Evolutionary conservation across 2,329 filamentous ascomycete genomes (phyloP).

Genomic region (Colletotrichum costaricense): DNA sequence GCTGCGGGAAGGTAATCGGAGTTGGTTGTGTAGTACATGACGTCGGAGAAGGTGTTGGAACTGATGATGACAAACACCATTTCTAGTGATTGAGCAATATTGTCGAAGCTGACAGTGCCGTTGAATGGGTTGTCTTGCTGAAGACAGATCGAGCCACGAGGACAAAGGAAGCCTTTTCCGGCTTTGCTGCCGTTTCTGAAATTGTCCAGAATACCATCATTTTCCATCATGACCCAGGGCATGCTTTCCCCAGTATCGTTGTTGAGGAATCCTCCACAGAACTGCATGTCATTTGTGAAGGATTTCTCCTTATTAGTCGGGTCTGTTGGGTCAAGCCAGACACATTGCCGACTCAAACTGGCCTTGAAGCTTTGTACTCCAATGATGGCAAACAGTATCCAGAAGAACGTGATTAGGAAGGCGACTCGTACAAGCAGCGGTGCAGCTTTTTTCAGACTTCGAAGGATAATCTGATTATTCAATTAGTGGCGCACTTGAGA

Average conservation of each 20-base stretch:
- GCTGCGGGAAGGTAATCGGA: constrained; percentile 91
- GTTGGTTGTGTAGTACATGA: constrained; percentile 93
- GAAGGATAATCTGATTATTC: constrained; percentile 79
- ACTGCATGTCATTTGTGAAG: constrained; percentile 75
- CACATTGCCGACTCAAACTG: constrained; percentile 80
- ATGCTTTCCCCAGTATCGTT: constrained; percentile 63
- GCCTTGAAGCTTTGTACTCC: constrained; percentile 97
- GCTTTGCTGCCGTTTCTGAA: constrained; percentile 61
- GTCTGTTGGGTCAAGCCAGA: constrained; percentile 77
- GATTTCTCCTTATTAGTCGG: constrained; percentile 64
- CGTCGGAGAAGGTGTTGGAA: constrained; percentile 93
- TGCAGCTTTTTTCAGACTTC: constrained; percentile 94
- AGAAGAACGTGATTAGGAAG: constrained; percentile 96
- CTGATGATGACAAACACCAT: constrained; percentile 99
- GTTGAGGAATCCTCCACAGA: constrained; percentile 87
- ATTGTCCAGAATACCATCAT: constrained; percentile 49
- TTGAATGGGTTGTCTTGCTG: constrained; percentile 84
- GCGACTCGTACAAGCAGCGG: constrained; percentile 92
- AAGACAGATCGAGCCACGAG: constrained; percentile 83
- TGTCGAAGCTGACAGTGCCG: constrained; percentile 92
- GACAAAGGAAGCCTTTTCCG: constrained; percentile 90
- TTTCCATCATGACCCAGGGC: constrained; percentile 72
- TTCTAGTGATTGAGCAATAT: constrained; percentile 91
- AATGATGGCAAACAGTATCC: constrained; percentile 96
- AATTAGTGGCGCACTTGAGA: constrained; percentile 33